Base-by-base conservation (phyloP, 495 filamentous ascomycete genomes). In the Annulohypoxylon stygium region DNA sequence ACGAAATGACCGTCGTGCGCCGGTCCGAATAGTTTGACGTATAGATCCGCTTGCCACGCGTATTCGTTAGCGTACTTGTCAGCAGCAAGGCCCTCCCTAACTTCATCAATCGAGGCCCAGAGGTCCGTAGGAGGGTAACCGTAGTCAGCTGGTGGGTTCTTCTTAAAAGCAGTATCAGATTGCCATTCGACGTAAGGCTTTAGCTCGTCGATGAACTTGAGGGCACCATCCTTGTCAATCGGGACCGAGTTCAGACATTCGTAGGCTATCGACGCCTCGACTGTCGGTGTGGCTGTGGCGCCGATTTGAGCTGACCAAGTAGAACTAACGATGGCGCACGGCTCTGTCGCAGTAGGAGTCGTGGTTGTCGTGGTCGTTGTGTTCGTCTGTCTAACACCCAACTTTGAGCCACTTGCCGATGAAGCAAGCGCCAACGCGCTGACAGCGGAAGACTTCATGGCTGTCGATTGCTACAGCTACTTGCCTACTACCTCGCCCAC, bases 1-100 rank as follows among this genome's bases (percentile, higher is more conserved):
- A 79, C 70, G 57, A 85, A 82, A 60, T 86, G 85, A 11, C 83
- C 83, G 55, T 86, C 85, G 63, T 86, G 84, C 7, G 76, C 79
- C 12, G 75, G 75, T 0, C 76, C 79, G 54, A 84, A 81, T 7
- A 82, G 66, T 51, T 75, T 80, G 7, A 43, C 26, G 43, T 78
- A 76, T 5, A 86, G 58, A 64, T 84, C 82, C 20, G 63, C 74
- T 61, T 83, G 78, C 68, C 84, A 81, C 12, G 75, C 71, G 50
- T 82, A 84, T 67, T 86, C 85, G 68, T 79, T 81, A 1, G 74
- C 48, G 70, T 85, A 86, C 30, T 78, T 75, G 65, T 83, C 76
- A 10, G 78, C 77, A 18, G 76, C 48, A 7, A 85, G 69, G 39
- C 79, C 76, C 5, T 67, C 70, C 59, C 70, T 78, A 0, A 86